Conservation (phyloP, 2,329 filamentous ascomycete genomes). For the Epichloe scottii region DNA sequence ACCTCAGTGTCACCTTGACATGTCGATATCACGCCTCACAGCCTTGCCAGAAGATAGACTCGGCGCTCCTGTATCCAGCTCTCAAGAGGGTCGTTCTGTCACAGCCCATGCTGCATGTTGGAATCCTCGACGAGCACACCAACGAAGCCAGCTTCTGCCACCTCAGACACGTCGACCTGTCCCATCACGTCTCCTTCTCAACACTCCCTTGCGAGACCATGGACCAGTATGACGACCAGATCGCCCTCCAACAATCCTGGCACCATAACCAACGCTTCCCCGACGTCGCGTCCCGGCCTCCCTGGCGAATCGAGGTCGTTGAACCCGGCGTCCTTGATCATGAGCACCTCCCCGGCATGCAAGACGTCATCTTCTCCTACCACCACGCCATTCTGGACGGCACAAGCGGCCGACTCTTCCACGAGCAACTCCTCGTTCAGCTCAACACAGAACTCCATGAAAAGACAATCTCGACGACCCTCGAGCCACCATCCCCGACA, state of each 20-base stretch:
- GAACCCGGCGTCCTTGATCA: conserved; percentile 8
- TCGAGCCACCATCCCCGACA: conserved; percentile 19
- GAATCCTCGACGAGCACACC: conserved; percentile 33
- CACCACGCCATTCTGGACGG: conserved; percentile 44
- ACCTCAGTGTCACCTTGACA: conserved; percentile 33
- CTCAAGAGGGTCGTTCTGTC: conserved; percentile 26
- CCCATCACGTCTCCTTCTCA: conserved; percentile 27
- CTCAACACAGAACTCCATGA: conserved; percentile 18
- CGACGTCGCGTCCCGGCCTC: conserved; percentile 26
- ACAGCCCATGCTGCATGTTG: conserved; percentile 36
- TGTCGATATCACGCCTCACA: conserved; percentile 26
- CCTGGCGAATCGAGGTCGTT: conserved; percentile 34
- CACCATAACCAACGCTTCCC: conserved; percentile 30
- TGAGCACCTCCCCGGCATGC: conserved; percentile 7
- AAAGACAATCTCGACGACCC: background rate
- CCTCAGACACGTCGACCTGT: conserved; percentile 29
- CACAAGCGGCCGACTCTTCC: conserved; percentile 34
- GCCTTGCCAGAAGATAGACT: background rate
- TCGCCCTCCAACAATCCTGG: conserved; percentile 23
- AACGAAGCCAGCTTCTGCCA: conserved; percentile 30
- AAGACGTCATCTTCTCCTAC: conserved; percentile 34
- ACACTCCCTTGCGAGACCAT: conserved; percentile 10
- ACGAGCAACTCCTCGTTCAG: conserved; percentile 31
- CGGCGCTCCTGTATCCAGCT: conserved; percentile 22
- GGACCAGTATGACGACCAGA: conserved; percentile 17